A percentile compares a stretch with the other conserved stretches of the same genome.
These are phyloP conservation scores for Salinomyces thailandicus DNA, from an alignment of 2,329 filamentous ascomycete genomes.

Conservation along the genomic window DNA sequence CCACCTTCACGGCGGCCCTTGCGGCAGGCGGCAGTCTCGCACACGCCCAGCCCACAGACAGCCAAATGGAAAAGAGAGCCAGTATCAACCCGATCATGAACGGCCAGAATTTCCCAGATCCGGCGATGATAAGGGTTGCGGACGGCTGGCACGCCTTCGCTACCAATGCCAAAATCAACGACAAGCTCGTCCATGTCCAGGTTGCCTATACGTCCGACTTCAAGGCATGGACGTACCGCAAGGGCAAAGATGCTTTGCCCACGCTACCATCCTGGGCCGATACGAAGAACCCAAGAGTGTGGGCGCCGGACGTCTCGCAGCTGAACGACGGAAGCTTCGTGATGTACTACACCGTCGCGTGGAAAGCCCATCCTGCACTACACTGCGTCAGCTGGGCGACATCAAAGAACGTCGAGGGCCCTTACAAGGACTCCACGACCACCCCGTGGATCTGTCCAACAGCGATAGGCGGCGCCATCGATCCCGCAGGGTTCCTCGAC, in stretches of 20 bases:
- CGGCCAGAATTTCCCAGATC: slow-evolving; percentile 41
- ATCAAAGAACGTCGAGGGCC: slow-evolving; percentile 16
- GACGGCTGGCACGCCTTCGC: slow-evolving; percentile 48
- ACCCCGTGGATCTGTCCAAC: slow-evolving; percentile 20
- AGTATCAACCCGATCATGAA: slow-evolving; percentile 9
- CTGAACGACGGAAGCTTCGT: slow-evolving; percentile 24
- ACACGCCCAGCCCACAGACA: not conserved
- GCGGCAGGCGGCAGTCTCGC: not conserved
- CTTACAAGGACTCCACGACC: slow-evolving; percentile 17
- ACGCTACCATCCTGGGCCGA: slow-evolving; percentile 39
- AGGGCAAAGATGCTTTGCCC: slow-evolving; percentile 44
- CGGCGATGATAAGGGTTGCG: slow-evolving; percentile 35
- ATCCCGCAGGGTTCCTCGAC: slow-evolving; percentile 19
- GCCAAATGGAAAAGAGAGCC: slow-evolving; percentile 1
- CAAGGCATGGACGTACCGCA: slow-evolving; percentile 37
- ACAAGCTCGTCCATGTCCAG: slow-evolving; percentile 36
- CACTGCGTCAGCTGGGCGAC: slow-evolving; percentile 23
- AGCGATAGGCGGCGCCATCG: slow-evolving; percentile 20
- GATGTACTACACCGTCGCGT: slow-evolving; percentile 20
- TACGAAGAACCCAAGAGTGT: slow-evolving; percentile 40
- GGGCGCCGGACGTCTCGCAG: slow-evolving; percentile 49
- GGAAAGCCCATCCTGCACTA: not conserved
- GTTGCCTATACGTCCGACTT: slow-evolving; percentile 41
- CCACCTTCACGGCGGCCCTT: not conserved
- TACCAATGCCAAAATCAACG: slow-evolving; percentile 33